Evolutionary conservation across 768 basidiomycete species (phyloP), one percentile per base, ranked within the genome.

Genomic region (Boletus barrowsii): DNA sequence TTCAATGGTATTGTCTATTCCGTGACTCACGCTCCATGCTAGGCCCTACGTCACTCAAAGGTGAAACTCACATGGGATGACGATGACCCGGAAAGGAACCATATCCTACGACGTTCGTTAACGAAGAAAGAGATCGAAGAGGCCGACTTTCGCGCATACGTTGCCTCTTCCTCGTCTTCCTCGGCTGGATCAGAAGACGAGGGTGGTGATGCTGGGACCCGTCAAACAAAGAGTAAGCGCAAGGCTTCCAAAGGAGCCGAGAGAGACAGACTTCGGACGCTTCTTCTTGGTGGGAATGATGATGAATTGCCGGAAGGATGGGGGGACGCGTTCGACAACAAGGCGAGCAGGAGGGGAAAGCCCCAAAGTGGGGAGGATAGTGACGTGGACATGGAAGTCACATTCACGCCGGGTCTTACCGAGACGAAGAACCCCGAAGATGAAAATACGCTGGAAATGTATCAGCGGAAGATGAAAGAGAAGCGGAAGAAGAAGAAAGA

Each of bases 21-120:
- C 13, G 29, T 46, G n/a, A 17, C 41, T 33, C 45, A 43, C 24
- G 55, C 14, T 35, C 36, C 33, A 14, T 9, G 29, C 7, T 59
- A 98, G 94, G 96, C 96, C 10, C 82, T 99, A 6, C 88, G 96
- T 6, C 95, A 98, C 68, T 99, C 97, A 14, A 97, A 93, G 76
- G 96, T 98, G 55, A 97, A 92, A 65, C 80, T 98, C 32, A 97
- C 95, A 5, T 99, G 97, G 97, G 97, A 99, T 60, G 91, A 94
- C 51, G 97, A 98, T 69, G 95, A 98, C 61, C 87, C 90, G 0
- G 89, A 94, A 64, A 87, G 96, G 39, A 80, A 79, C 53, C 84
- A 83, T 42, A 62, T 94, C 46, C 92, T 94, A 1, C 84, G 93
- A 43, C 87, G 93, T 20, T 76, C 77, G 1, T 75, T 97, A 40